These are phyloP conservation scores for Rhodotorula sp. DNA, from an alignment of 1,284 basidiomycete genomes.

Conservation along the genomic window DNA sequence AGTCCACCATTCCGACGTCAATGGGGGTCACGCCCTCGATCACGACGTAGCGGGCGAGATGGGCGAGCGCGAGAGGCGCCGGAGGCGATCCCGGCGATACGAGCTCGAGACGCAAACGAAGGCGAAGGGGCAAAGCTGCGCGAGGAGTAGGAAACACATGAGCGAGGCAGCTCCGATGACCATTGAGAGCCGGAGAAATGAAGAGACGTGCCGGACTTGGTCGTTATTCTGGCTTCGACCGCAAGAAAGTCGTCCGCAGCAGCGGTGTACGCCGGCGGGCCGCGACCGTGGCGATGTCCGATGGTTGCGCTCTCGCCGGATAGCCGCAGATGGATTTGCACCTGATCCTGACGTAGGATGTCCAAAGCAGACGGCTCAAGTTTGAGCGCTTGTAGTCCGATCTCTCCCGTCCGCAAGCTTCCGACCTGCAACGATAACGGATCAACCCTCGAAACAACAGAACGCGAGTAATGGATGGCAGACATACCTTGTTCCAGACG, in stretches of 20 bases:
- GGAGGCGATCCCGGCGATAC: conserved; percentile 48
- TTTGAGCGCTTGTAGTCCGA: conserved; percentile 71
- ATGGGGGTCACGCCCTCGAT: conserved; percentile 38
- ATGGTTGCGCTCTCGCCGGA: not conserved
- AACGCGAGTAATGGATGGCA: no score
- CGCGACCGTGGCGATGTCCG: conserved; percentile 41
- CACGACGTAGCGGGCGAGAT: conserved; percentile 38
- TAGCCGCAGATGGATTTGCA: conserved; percentile 37
- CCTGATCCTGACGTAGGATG: conserved; percentile 57
- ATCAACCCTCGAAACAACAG: not conserved
- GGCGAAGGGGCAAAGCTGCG: conserved; percentile 41
- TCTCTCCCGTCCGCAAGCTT: conserved; percentile 66
- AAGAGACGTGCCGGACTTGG: conserved; percentile 38
- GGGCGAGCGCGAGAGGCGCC: conserved; percentile 47
- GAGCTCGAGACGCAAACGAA: conserved; percentile 47
- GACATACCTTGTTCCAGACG: conserved; percentile 77
- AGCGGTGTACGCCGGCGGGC: conserved; percentile 27
- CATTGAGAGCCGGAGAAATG: conserved; percentile 17
- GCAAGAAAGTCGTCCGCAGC: conserved; percentile 43
- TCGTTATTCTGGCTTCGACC: conserved; percentile 40
- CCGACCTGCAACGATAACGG: conserved; percentile 58
- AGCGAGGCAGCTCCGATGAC: not conserved
- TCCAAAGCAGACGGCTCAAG: conserved; percentile 74
- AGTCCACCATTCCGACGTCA: conserved; percentile 15
- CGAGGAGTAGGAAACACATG: not conserved